Evolutionary conservation across 2,329 filamentous ascomycete species (phyloP), one percentile per base, ranked within the genome.

Genomic region (Trichoderma endophyticum): DNA sequence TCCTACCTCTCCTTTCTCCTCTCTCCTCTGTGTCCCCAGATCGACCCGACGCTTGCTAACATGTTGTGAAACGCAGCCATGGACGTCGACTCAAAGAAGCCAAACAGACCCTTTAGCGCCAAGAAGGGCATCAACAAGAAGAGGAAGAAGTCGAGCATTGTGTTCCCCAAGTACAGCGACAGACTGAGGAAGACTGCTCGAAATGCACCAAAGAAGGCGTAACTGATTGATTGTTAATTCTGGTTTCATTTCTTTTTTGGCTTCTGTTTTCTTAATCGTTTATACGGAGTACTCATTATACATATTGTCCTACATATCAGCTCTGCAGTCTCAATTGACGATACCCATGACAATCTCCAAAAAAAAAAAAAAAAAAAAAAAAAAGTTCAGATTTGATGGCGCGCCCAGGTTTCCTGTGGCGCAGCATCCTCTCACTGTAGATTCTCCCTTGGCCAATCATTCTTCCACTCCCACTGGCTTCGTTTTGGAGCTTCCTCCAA

Each of bases 41-140:
- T 11, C n/a, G 21, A 48, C n/a, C 36, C n/a, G 26, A 36, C 15
- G 6, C 48, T n/a, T 59, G 60, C 68, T 71, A 39, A 66, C 24
- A 36, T 26, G 65, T 9, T 73, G 26, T 59, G 30, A 34, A 28
- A n/a, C 28, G 34, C 75, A 82, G 85, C 81, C 66, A 91, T 91
- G 89, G 89, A 91, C 26, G 79, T 91, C 66, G 89, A 91, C 75
- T 64, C 78, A 39, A 81, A 80, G 69, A 84, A 85, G 77, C 77
- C 81, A 57, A 77, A 80, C 32, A 83, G 80, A 73, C 77, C 82
- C 15, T 79, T 80, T 26, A 80, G 75, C 48, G 79, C 81, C 74
- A 89, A 85, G 81, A 86, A 84, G 79, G 85, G 86, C 76, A 83
- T 89, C 69, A 84, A 86, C 80, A 91, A 90, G 84, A 84, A 85